Percentiles rank a stretch among this genome's conserved stretches.
These are phyloP conservation scores for Diplodia scrobiculata DNA, from an alignment of 2,329 filamentous ascomycete genomes.

Conservation along the genomic window DNA sequence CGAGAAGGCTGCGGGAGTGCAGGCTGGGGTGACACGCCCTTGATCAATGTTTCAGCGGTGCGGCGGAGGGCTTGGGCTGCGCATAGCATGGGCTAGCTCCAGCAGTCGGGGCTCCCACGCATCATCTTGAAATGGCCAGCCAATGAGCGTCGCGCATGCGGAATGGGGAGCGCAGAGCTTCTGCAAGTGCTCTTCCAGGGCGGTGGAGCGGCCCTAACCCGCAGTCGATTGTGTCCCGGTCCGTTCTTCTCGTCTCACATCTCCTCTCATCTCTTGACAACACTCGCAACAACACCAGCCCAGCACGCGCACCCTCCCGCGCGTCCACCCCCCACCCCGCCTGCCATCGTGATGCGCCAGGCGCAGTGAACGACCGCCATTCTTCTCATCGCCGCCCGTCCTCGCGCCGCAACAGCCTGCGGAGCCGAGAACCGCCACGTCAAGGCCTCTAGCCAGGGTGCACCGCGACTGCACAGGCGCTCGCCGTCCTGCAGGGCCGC, in stretches of 20 bases:
- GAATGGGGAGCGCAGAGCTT: conserved; percentile 23
- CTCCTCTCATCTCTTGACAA: conserved; percentile 24
- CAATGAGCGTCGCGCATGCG: conserved; percentile 32
- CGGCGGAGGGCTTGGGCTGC: conserved; percentile 23
- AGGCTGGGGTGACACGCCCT: conserved; percentile 24
- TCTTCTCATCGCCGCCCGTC: not conserved
- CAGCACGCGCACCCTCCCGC: conserved; percentile 16
- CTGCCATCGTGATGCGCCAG: conserved; percentile 23
- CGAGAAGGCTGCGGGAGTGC: conserved; percentile 15
- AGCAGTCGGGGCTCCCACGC: conserved; percentile 21
- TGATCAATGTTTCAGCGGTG: conserved; percentile 24
- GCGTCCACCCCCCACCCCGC: conserved; percentile 8
- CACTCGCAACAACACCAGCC: conserved; percentile 25
- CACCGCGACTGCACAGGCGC: conserved; percentile 25
- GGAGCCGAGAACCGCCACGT: conserved; percentile 26
- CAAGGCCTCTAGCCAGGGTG: conserved; percentile 26
- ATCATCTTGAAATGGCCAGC: conserved; percentile 33
- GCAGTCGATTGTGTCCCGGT: conserved; percentile 25
- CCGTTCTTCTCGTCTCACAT: conserved; percentile 25
- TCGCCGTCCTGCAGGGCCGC: conserved; percentile 15
- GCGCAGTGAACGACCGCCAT: conserved; percentile 4
- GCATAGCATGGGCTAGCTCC: conserved; percentile 25
- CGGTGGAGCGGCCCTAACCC: conserved; percentile 26
- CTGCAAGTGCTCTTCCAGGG: conserved; percentile 26
- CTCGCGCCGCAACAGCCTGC: conserved; percentile 16